Percentiles rank a stretch among this genome's conserved stretches.
Conservation (phyloP, 176 grass and related monocot species). For the Carex parvula region DNA sequence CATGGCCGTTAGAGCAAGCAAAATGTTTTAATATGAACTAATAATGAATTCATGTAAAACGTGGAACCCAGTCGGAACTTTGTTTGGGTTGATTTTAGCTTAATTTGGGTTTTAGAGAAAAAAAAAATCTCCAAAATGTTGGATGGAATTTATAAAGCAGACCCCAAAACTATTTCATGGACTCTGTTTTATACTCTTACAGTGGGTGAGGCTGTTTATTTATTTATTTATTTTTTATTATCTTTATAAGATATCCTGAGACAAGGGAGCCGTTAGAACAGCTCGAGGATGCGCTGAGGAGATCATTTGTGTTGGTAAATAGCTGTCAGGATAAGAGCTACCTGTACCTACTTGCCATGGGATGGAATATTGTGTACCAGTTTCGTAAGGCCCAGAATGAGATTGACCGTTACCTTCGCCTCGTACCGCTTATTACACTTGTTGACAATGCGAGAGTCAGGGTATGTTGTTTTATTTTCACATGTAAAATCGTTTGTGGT, state of each 20-base stretch:
- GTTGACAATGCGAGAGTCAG: conserved; percentile 71
- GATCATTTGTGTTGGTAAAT: conserved; percentile 53
- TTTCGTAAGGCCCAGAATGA: conserved; percentile 82
- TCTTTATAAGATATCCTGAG: conserved; percentile 56
- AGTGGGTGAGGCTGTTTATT: background rate
- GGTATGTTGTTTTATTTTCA: conserved; percentile 38
- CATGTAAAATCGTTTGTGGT: background rate
- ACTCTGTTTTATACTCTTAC: background rate
- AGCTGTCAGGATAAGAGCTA: conserved; percentile 79
- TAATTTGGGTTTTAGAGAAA: no score
- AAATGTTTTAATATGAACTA: background rate
- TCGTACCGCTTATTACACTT: conserved; percentile 90
- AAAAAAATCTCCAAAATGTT: background rate
- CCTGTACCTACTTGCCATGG: conserved; percentile 84
- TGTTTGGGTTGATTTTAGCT: background rate
- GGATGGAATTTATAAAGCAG: no score
- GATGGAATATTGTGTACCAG: conserved; percentile 86
- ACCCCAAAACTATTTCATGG: background rate
- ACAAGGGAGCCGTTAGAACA: conserved; percentile 89
- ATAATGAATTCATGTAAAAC: background rate
- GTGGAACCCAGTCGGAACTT: background rate
- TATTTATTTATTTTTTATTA: background rate
- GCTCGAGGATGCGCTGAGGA: conserved; percentile 69
- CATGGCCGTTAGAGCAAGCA: background rate
- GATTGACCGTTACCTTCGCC: conserved; percentile 83